Base-by-base conservation (phyloP, 148 eudicot species). In the Vaccinium myrtillus region DNA sequence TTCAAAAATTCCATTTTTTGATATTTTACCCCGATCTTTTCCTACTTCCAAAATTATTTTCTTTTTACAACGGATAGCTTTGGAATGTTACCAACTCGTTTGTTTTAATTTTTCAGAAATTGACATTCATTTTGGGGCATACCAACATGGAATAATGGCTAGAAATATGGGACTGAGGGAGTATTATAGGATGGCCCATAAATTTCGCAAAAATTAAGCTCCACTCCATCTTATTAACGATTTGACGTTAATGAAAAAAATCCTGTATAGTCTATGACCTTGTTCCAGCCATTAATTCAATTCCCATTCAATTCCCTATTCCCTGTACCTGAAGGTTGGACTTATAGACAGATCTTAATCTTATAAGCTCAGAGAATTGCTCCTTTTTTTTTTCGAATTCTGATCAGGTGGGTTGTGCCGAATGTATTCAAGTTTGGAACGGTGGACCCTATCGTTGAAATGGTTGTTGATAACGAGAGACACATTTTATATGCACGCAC, bases 401-500 rank as follows among this genome's bases (percentile, higher is more conserved):
- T 74, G 53, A 73, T 80, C 92, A 97, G 99, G 93, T 97, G 99
- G 99, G 91, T 95, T 83, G 93, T 97, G 73, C 99, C 99, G 39
- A 95, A 95, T 86, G 92, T 97, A 87, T 97, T 97, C 85, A 95
- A 93, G 88, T 97, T 95, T 90, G 99, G 98, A 89, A 96, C 98
- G 30, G 91, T 94, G 86, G 98, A 95, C 90, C 98, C 99, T 59
- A 90, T 95, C 79, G 89, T 95, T 82, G 99, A 97, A 86, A 97
- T 97, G 99, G 98, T 91, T 65, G 87, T 94, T 86, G 99, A 97
- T 90, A 93, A 92, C 79, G 99, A 95, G 88, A 92, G 99, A 77
- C 92, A 95, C 84, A 91, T 95, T 83, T 85, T 97, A 59, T 97
- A 97, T 90, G 98, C 96, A 82, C 98, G 98, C 84, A 92, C 98